These are phyloP conservation scores for Adansonia madagascariensis DNA, from an alignment of 441 rosid genomes.

Conservation along the genomic window DNA sequence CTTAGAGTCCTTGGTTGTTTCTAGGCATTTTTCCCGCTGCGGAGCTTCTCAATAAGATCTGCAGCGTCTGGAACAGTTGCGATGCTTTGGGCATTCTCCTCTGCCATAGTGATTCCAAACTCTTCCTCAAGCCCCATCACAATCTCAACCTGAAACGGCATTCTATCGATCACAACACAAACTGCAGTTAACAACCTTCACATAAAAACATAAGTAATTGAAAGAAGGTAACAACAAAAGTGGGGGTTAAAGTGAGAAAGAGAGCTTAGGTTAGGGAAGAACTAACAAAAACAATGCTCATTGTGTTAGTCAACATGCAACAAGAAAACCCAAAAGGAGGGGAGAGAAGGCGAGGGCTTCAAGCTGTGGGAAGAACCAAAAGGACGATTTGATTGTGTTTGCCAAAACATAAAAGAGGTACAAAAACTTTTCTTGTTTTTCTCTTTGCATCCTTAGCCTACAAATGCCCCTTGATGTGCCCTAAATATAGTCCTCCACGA, in stretches of 20 bases:
- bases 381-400: neutral
- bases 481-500: too few species aligned
- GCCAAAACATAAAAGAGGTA: neutral
- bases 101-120: conserved; percentile 67
- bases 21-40: conserved; percentile 28
- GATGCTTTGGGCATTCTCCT: conserved; percentile 72
- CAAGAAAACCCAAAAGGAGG: neutral
- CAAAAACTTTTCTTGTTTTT: neutral
- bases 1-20: conserved; percentile 26
- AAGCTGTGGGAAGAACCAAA: neutral
- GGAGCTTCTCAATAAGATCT: conserved; percentile 66
- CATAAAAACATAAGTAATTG: neutral
- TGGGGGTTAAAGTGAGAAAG: neutral
- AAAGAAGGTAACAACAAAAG: neutral
- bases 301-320: neutral
- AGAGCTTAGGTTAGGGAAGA: neutral
- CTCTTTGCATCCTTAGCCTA: neutral
- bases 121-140: conserved; percentile 88
- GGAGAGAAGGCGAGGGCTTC: neutral
- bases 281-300: neutral
- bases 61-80: conserved; percentile 78
- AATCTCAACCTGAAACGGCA: conserved; percentile 67
- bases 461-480: neutral
- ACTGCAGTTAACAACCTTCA: neutral
- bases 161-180: neutral